Evolutionary conservation across 106 monocot species (phyloP), one percentile per base, ranked within the genome.

Genomic region (Ottelia alismoides): DNA sequence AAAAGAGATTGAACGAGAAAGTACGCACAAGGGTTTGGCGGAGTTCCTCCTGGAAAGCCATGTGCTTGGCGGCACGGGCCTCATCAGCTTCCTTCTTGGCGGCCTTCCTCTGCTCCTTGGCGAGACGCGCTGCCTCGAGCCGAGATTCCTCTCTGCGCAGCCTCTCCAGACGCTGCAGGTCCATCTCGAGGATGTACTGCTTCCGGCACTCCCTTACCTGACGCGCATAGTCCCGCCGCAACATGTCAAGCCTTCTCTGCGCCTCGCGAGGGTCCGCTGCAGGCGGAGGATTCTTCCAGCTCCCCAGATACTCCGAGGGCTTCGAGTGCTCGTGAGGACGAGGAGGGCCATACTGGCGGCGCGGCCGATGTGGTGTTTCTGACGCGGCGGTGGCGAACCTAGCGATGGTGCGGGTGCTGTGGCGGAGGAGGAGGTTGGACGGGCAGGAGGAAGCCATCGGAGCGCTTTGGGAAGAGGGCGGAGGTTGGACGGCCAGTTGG

Each of bases 31-130:
- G 75, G 28, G 75, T 76, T 58, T 81, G 75, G 24, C 78, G 77
- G 49, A 94, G 78, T 43, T 94, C 84, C 60, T 88, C 62, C 70
- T 84, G 58, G 63, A 84, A 63, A 31, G 67, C 78, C 52, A 52
- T 67, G 25, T 81, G 79, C 65, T 88, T 73, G 3, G 69, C 78
- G 5, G 88, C 88, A 18, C 70, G 72, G 24, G 65, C 76, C 75
- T 84, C 28, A 14, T 78, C 88, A n/a, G 72, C 84, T 14, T 72
- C 73, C 21, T 81, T 78, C 72, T 94, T 96, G 35, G 84, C 78
- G 22, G 73, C 81, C 71, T 82, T 84, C 40, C 81, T 56, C 70
- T 85, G 63, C 60, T 84, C 81, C 28, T 76, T 88, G 44, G 76
- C 83, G 28, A 71, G 48, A 17, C 88, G 77, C 11, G 58, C 61